Percentiles rank a stretch among this genome's conserved stretches.
Evolutionary conservation across 495 filamentous ascomycete species (phyloP).

Genomic region (Xylaria venustula): DNA sequence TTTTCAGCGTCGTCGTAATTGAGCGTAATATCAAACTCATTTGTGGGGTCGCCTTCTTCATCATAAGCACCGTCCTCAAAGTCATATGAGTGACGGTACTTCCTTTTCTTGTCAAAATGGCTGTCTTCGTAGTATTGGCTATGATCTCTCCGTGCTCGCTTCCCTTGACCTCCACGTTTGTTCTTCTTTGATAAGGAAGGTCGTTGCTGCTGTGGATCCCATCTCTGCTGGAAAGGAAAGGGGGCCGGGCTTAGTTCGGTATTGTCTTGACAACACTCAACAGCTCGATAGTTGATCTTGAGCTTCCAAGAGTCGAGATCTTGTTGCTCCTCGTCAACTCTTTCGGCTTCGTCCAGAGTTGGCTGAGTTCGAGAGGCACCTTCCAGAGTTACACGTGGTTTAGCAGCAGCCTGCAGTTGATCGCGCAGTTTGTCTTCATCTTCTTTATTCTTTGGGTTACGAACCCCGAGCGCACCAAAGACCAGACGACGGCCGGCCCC

Average conservation of each 20-base stretch:
- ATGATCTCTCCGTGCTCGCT: slow-evolving; percentile 41
- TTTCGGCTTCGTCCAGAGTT: neutral
- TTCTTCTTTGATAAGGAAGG: slow-evolving; percentile 26
- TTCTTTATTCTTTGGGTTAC: slow-evolving; percentile 62
- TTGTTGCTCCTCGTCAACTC: slow-evolving; percentile 21
- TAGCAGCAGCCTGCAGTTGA: slow-evolving; percentile 49
- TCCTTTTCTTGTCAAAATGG: slow-evolving; percentile 53
- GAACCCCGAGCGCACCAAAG: slow-evolving; percentile 71
- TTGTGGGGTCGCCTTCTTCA: slow-evolving; percentile 24
- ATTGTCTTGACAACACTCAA: slow-evolving; percentile 79
- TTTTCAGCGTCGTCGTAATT: slow-evolving; percentile 52
- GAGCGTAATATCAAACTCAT: slow-evolving; percentile 36
- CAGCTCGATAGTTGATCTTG: slow-evolving; percentile 69
- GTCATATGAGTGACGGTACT: slow-evolving; percentile 38
- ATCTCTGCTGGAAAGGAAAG: slow-evolving; percentile 87
- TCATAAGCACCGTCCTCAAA: slow-evolving; percentile 18
- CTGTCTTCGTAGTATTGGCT: slow-evolving; percentile 42
- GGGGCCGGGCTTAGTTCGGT: slow-evolving; percentile 73
- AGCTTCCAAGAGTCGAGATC: slow-evolving; percentile 62
- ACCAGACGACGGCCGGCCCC: slow-evolving; percentile 65
- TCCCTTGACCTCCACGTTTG: slow-evolving; percentile 37
- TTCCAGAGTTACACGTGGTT: slow-evolving; percentile 21
- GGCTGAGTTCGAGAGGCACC: neutral
- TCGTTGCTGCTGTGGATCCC: slow-evolving; percentile 71
- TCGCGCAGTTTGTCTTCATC: slow-evolving; percentile 63